Base-by-base conservation (phyloP, 176 grass and related monocot species). In the Oryza glaberrima region DNA sequence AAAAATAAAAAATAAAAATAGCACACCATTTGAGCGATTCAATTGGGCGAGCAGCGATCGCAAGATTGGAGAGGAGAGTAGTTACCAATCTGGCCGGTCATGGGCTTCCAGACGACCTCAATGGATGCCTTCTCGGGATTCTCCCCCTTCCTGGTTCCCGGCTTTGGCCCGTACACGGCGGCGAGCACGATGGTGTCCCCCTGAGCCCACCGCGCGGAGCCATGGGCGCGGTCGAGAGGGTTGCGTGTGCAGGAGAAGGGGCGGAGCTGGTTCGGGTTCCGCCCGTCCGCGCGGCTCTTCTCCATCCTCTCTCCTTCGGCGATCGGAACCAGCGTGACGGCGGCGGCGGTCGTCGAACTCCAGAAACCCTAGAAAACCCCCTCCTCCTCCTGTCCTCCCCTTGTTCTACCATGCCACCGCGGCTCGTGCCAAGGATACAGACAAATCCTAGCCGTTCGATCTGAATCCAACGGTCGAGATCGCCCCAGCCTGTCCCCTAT, bases 71-170 rank as follows among this genome's bases (percentile, higher is more conserved):
- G 43, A 49, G 36, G 7, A 75, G 16, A 75, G 17, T 13, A 11
- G 9, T 22, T 88, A 98, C 96, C 96, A 22, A 79, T 92, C 58
- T 98, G 90, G 7, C 91, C 91, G 41, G 90, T 95, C 89, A 88
- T 94, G 73, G 93, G 96, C 75, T 95, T 98, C 96, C 96, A 98
- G 1, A 98, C 89, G 22, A 98, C 93, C 81, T 95, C 96, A 6
- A 98, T 79, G 81, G 89, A 95, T 5, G 91, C 91, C 83, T 89
- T 94, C 90, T 98, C 96, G 25, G 96, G 96, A 51, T 95, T 90
- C 70, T 95, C 96, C 23, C 96, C 93, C 82, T 95, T 95, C 85
- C 85, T 94, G 16, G 91, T 94, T 12, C 91, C 96, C 71, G 89
- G 72, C 87, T 95, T 90, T 51, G 96, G 96, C 38, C 96, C 91